Conservation (phyloP, 148 eudicot genomes). For the Fallopia convolvulus region DNA sequence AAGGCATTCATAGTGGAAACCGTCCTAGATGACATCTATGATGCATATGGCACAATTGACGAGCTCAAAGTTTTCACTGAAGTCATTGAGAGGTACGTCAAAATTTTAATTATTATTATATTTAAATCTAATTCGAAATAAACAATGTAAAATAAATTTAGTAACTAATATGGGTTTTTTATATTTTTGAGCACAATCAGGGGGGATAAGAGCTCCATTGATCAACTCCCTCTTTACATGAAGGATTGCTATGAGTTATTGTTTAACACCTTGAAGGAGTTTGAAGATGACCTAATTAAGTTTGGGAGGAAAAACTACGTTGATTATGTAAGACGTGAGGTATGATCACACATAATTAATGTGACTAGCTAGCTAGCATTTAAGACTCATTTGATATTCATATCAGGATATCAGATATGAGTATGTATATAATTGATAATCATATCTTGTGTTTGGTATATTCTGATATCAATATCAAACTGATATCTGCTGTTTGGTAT, state of each 20-base stretch:
- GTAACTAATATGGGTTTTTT: too few relatives aligned
- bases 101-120: too few relatives aligned
- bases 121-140: too few relatives aligned
- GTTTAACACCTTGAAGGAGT: not conserved
- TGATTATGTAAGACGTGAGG: not conserved
- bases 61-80: constrained; percentile 28
- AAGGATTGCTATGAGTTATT: not conserved
- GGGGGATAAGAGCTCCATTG: not conserved
- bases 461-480: too few relatives aligned
- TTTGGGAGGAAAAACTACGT: not conserved
- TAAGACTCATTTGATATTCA: too few relatives aligned
- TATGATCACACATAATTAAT: too few relatives aligned
- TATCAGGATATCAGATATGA: too few relatives aligned
- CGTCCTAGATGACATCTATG: constrained; percentile 33
- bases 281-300: not conserved
- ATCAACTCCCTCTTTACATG: not conserved
- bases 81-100: constrained; percentile 30
- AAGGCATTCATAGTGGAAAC: constrained; percentile 18
- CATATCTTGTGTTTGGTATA: too few relatives aligned
- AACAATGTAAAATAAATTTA: too few relatives aligned
- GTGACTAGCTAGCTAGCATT: too few relatives aligned
- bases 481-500: too few relatives aligned
- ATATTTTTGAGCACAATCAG: not conserved
- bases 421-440: too few relatives aligned
- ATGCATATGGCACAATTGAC: constrained; percentile 22